A percentile compares a stretch with the other conserved stretches of the same genome.
Conservation (phyloP, 305 asterid species). For the Andrographis paniculata region DNA sequence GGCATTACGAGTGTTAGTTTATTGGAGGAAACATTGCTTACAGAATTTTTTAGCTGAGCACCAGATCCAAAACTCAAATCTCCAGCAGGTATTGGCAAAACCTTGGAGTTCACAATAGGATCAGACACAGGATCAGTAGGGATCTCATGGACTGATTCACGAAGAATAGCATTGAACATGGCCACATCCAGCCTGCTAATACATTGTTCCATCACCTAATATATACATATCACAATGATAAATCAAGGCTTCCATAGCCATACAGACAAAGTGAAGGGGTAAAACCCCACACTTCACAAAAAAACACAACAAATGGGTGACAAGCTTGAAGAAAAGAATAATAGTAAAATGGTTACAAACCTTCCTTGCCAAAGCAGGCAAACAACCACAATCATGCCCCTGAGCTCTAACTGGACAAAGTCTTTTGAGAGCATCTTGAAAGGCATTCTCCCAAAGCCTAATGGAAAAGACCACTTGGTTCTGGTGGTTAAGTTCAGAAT, state of each 20-base stretch:
- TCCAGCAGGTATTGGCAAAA: conserved; percentile 96
- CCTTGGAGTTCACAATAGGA: conserved; percentile 90
- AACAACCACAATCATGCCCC: conserved; percentile 92
- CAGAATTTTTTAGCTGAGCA: conserved; percentile 91
- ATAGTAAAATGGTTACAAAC: conserved; percentile 26
- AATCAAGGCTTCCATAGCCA: not conserved
- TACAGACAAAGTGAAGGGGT: not conserved
- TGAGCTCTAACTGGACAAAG: conserved; percentile 92
- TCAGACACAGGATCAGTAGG: conserved; percentile 99
- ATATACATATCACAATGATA: not conserved
- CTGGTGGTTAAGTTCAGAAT: conserved; percentile 55
- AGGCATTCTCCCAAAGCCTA: conserved; percentile 73
- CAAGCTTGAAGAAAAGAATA: conserved; percentile 10
- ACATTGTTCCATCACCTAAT: conserved; percentile 87
- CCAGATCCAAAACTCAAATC: conserved; percentile 97
- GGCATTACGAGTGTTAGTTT: no score
- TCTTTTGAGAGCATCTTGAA: conserved; percentile 70
- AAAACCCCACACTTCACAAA: not conserved
- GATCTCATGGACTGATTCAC: conserved; percentile 91
- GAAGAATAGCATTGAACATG: conserved; percentile 94
- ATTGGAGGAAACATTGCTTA: conserved; percentile 38
- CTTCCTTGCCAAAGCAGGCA: conserved; percentile 83
- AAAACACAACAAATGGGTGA: conserved; percentile 1
- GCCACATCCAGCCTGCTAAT: conserved; percentile 88
- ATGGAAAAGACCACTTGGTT: conserved; percentile 76